Evolutionary conservation across 306 rosid species (phyloP), one percentile per base, ranked within the genome.

Genomic region (Pyrus communis): DNA sequence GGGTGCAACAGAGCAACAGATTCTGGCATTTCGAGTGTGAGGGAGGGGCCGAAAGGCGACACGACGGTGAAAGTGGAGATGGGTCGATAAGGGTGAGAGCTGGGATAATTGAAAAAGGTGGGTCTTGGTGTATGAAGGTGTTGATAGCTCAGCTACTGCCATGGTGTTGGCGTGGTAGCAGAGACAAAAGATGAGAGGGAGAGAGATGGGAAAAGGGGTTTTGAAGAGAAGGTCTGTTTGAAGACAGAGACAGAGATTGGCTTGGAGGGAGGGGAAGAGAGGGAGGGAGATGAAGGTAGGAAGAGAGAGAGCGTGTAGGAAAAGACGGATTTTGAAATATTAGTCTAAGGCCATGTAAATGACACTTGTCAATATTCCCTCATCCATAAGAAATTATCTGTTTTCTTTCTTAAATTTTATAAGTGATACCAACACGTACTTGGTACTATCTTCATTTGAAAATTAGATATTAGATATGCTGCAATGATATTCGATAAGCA

Each of bases 1-100:
- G 22, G 91, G 91, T 22, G 93, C 89, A 74, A 92, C 80, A 81
- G 97, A 95, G 82, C 97, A 92, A 61, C 82, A 85, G 75, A 95
- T 82, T 63, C 66, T 52, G n/a, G 89, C 67, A 12, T 61, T 78
- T 17, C 64, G 86, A n/a, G 87, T 43, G 70, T 73, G 83, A 30
- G 74, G 80, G 77, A 80, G 68, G 0, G 83, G 85, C 7, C 85
- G 77, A 65, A 88, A 79, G 81, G 85, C 52, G 73, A 78, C 78
- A 40, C 80, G 81, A n/a, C 83, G 79, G 6, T 49, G 81, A 30
- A 8, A 60, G 71, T 71, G 78, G 40, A 86, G 83, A 67, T 60
- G 84, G 69, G 81, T 89, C 12, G 96, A 72, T 38, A 87, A 81
- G 77, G 71, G 85, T 6, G 95, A 82, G 64, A 81, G 78, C 55